Conservation (phyloP, 805 yeast species). For the Candida sphagnicola region DNA sequence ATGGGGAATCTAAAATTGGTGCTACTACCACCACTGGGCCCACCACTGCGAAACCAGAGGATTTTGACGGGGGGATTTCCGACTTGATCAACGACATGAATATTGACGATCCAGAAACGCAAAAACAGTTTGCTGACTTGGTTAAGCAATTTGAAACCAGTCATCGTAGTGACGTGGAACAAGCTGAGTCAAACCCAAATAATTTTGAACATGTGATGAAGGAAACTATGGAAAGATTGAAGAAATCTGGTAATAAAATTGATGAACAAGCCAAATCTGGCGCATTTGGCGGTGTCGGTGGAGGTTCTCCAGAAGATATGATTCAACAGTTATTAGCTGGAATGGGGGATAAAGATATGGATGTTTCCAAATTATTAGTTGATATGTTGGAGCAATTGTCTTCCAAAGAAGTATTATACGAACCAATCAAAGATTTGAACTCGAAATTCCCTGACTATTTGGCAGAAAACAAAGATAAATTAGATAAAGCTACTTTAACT, state of each 20-base stretch:
- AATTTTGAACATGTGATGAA: slow-evolving; percentile 72
- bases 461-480: slow-evolving; percentile 42
- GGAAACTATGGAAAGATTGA: slow-evolving; percentile 74
- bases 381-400: slow-evolving; percentile 81
- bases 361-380: slow-evolving; percentile 57
- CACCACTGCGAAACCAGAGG: slow-evolving; percentile 16
- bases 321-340: slow-evolving; percentile 58
- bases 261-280: slow-evolving; percentile 56
- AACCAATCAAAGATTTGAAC: slow-evolving; percentile 80
- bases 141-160: slow-evolving; percentile 38
- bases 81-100: slow-evolving; percentile 46
- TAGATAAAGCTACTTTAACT: slow-evolving; percentile 43
- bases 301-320: slow-evolving; percentile 47
- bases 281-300: slow-evolving; percentile 21
- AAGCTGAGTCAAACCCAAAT: slow-evolving; percentile 25
- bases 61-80: slow-evolving; percentile 29
- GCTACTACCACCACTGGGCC: slow-evolving; percentile 10
- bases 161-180: slow-evolving; percentile 26
- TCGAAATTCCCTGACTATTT: slow-evolving; percentile 72
- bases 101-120: slow-evolving; percentile 50
- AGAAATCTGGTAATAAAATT: slow-evolving; percentile 68
- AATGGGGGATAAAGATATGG: slow-evolving; percentile 47
- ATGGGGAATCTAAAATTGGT: slow-evolving; percentile 12
- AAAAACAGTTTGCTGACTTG: slow-evolving; percentile 46
- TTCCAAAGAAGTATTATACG: slow-evolving; percentile 80